Evolutionary conservation across 2,329 filamentous ascomycete species (phyloP).

Genomic region (Acephala macrosclerotiorum): DNA sequence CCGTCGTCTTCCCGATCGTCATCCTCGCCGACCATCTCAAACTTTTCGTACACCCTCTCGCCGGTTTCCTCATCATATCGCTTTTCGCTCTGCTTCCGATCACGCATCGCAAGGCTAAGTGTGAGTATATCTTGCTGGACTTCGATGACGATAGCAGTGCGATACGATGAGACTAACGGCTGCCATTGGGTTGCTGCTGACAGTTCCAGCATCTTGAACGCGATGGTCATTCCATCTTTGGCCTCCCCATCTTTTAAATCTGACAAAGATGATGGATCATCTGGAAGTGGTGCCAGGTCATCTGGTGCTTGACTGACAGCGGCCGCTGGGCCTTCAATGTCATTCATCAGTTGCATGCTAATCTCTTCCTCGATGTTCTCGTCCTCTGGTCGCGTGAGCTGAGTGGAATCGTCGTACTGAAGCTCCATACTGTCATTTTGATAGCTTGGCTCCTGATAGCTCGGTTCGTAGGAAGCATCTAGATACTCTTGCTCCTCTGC

Average conservation of each 20-base stretch:
- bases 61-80: conserved; percentile 72
- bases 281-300: conserved; percentile 70
- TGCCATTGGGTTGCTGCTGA: conserved; percentile 70
- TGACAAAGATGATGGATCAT: conserved; percentile 62
- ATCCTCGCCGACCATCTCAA: conserved; percentile 69
- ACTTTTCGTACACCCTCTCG: conserved; percentile 76
- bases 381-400: conserved; percentile 31
- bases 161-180: conserved; percentile 66
- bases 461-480: conserved; percentile 42
- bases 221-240: conserved; percentile 67
- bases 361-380: conserved; percentile 46
- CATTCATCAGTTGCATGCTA: conserved; percentile 38
- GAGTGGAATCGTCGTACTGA: conserved; percentile 36
- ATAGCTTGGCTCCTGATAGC: conserved; percentile 38
- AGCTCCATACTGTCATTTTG: conserved; percentile 42
- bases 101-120: conserved; percentile 73
- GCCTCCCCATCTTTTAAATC: conserved; percentile 56
- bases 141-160: conserved; percentile 70
- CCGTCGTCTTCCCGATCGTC: conserved; percentile 66
- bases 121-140: conserved; percentile 62
- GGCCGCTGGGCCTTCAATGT: conserved; percentile 34
- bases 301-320: conserved; percentile 57
- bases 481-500: conserved; percentile 51
- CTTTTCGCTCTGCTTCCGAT: conserved; percentile 65
- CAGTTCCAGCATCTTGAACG: conserved; percentile 71